These are phyloP conservation scores for Phytophthora tentaculata DNA, from an alignment of 352 stramenopile genomes.

Conservation along the genomic window DNA sequence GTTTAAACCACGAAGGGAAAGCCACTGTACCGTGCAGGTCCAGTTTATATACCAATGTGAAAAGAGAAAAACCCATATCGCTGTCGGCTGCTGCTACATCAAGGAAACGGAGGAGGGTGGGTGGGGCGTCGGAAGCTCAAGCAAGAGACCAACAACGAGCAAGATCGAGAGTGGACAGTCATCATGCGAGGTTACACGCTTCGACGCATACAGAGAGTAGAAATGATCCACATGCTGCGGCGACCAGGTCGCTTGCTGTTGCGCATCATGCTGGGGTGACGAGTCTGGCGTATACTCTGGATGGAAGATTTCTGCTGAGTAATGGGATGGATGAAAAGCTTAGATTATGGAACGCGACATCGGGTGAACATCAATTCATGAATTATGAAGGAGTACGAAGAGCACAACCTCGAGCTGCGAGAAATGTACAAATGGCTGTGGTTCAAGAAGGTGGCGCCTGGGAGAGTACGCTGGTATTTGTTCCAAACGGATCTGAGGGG, in stretches of 20 bases:
- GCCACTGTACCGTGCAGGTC: conserved; percentile 56
- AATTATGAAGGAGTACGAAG: conserved; percentile 60
- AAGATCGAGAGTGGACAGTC: conserved; percentile 26
- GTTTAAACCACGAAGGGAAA: conserved; percentile 74
- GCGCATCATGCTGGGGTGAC: conserved; percentile 65
- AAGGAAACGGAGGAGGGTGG: conserved; percentile 40
- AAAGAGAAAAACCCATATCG: conserved; percentile 41
- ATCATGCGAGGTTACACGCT: conserved; percentile 18
- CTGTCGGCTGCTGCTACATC: conserved; percentile 33
- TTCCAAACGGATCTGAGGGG: conserved; percentile 63
- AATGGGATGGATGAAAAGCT: conserved; percentile 67
- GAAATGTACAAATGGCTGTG: conserved; percentile 63
- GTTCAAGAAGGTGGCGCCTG: conserved; percentile 60
- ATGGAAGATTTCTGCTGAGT: conserved; percentile 70
- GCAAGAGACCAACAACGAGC: conserved; percentile 30
- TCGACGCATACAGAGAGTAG: conserved; percentile 21
- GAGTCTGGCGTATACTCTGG: conserved; percentile 66
- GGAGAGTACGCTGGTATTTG: conserved; percentile 62
- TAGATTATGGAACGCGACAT: conserved; percentile 65
- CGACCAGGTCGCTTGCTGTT: conserved; percentile 50
- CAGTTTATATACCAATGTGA: conserved; percentile 60
- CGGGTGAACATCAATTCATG: conserved; percentile 72
- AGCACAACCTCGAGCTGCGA: conserved; percentile 36
- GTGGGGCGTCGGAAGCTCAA: conserved; percentile 30
- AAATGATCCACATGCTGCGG: conserved; percentile 65